Base-by-base conservation (phyloP, 2,329 filamentous ascomycete species). In the Apiospora sp. region DNA sequence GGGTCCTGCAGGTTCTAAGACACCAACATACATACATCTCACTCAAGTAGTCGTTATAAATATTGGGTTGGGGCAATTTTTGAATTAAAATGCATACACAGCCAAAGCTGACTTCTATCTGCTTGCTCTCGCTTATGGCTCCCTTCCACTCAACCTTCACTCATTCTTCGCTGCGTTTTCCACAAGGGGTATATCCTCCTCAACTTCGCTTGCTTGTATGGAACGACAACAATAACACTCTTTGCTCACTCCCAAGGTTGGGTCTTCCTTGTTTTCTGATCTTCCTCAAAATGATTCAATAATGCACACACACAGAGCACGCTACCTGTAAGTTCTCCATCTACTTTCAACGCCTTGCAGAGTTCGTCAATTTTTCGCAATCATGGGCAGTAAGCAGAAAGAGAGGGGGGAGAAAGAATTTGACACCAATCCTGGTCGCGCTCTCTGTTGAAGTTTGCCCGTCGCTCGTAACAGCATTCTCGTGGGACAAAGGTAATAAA, bases 111-210 rank as follows among this genome's bases (percentile, higher is more conserved):
- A 24, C 34, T 64, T 64, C 58, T 64, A 64, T 37, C 34, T 24
- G 22, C 58, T 64, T n/a, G 19, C 22, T 41, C 19, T 10, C 19
- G n/a, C 34, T 7, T n/a, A 13, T 14, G 19, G 22, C 34, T 61
- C 30, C 8, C 16, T 27, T 41, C 34, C n/a, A 41, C 34, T 41
- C 19, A 14, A 12, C 34, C 19, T 41, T 34, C 58, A 19, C n/a
- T 41, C 58, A 41, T n/a, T 41, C 58, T 64, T 64, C 34, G 19
- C 58, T 41, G 58, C 58, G 19, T 41, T 64, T 37, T 64, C 58
- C 58, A 64, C 58, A 64, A 34, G 58, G 58, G 58, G 58, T 64
- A 64, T 64, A 64, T 64, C 58, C 58, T 64, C 30, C 58, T 64
- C 58, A 64, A 64, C 34, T 61, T 61, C 54, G 54, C 51, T 51